These are phyloP conservation scores for Phycomyces blakesleeanus DNA, from an alignment of 192 early-diverging fungal species.

Conservation along the genomic window DNA sequence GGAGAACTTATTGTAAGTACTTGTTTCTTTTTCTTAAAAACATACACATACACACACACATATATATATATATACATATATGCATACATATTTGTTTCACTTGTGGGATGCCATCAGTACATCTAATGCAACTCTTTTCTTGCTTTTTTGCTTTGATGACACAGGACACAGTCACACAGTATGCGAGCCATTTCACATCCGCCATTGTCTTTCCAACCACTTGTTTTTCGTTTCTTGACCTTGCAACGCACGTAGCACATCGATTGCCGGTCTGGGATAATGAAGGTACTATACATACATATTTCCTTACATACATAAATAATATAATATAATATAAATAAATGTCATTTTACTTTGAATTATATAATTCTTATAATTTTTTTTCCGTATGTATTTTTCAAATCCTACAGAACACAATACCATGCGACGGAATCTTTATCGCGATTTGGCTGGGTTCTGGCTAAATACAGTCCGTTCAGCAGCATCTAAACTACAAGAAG, in stretches of 20 bases:
- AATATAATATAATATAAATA: no score
- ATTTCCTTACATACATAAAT: no score
- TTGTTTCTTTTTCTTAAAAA: neutral
- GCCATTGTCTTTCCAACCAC: constrained; percentile 71
- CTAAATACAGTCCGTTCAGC: constrained; percentile 71
- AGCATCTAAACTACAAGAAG: constrained; percentile 64
- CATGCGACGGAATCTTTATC: constrained; percentile 61
- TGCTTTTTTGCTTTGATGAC: neutral
- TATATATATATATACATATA: constrained; percentile 1
- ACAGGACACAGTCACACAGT: constrained; percentile 66
- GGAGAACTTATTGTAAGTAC: constrained; percentile 60
- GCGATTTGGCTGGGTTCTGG: constrained; percentile 72
- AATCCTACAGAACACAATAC: constrained; percentile 64
- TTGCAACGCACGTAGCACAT: constrained; percentile 68
- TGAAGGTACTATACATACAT: constrained; percentile 16
- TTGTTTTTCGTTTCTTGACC: constrained; percentile 78
- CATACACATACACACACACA: neutral
- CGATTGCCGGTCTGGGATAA: constrained; percentile 81
- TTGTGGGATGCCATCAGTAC: neutral
- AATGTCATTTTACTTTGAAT: no score
- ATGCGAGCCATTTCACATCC: constrained; percentile 73
- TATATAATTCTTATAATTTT: no score
- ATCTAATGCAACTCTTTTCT: neutral
- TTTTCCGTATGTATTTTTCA: no score
- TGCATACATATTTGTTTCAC: neutral